phyloP scores from a whole-genome alignment of 306 rosid genomes.

The Cucumis melo region DNA sequence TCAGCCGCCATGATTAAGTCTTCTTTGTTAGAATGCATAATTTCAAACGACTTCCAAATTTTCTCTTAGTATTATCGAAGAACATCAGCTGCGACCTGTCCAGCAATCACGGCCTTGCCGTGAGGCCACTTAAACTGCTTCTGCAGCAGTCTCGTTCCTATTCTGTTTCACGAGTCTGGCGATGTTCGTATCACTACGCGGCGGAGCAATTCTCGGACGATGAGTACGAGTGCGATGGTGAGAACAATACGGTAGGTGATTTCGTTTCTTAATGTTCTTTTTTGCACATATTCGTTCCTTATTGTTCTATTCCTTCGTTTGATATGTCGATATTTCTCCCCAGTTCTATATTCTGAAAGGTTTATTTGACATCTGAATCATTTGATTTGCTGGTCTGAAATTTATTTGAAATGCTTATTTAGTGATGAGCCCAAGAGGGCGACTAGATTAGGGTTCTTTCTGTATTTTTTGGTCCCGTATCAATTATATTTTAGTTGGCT shows the following conservation, averaged over 20 bases:
- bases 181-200: conserved; percentile 40
- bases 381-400: too few relatives aligned
- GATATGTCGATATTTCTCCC: neutral
- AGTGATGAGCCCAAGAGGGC: neutral
- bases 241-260: conserved; percentile 36
- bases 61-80: conserved; percentile 18
- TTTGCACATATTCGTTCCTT: too few relatives aligned
- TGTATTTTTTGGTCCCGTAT: neutral
- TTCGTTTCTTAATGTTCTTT: too few relatives aligned
- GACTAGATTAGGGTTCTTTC: neutral
- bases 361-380: neutral
- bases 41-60: conserved; percentile 13
- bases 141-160: conserved; percentile 13
- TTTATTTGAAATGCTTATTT: neutral
- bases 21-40: conserved; percentile 19
- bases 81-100: neutral
- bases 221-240: conserved; percentile 70
- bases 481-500: neutral
- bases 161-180: conserved; percentile 17
- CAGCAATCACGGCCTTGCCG: neutral
- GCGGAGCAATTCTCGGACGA: conserved; percentile 92
- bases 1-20: conserved; percentile 13
- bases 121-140: conserved; percentile 12
- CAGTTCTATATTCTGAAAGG: neutral
- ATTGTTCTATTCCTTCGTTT: neutral